phyloP scores from a whole-genome alignment of 208 protist species.

The Acanthamoeba pearcei region DNA sequence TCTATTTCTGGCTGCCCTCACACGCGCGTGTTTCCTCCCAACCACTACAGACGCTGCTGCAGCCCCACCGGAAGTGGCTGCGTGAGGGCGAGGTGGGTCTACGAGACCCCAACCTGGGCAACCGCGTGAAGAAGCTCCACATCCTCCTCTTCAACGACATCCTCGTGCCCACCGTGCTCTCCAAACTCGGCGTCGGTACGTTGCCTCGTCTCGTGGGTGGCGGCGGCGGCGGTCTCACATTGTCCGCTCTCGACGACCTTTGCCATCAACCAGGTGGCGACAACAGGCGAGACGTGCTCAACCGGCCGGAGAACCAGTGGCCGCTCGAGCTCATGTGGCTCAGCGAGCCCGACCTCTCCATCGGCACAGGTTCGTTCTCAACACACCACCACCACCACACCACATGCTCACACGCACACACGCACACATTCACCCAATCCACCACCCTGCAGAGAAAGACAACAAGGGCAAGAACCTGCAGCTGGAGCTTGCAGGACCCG shows the following conservation, averaged over 20 bases:
- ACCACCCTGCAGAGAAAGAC: not conserved
- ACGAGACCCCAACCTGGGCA: slow-evolving; percentile 37
- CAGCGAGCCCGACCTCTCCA: slow-evolving; percentile 3
- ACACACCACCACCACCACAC: not conserved
- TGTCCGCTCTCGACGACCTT: not conserved
- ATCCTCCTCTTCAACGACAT: slow-evolving; percentile 67
- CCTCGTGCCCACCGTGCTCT: slow-evolving; percentile 31
- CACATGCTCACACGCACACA: not conserved
- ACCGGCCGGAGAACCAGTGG: slow-evolving; percentile 50
- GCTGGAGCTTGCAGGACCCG: slow-evolving; percentile 19
- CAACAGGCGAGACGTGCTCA: slow-evolving; percentile 3
- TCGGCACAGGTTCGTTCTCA: not conserved
- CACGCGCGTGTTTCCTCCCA: too few relatives aligned
- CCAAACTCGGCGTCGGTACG: slow-evolving; percentile 33
- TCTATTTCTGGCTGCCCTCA: too few relatives aligned
- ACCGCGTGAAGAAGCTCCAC: slow-evolving; percentile 38
- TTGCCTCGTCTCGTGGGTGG: not conserved
- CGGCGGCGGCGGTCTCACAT: not conserved
- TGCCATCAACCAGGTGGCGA: not conserved
- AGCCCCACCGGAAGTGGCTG: slow-evolving; percentile 50
- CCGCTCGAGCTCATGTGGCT: slow-evolving; percentile 62
- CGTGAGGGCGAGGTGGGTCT: slow-evolving; percentile 40
- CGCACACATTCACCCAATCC: not conserved
- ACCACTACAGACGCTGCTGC: not conserved
- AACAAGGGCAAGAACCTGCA: slow-evolving; percentile 59